Base-by-base conservation (phyloP, 164 flowering plant genomes). In the Sedum album region DNA sequence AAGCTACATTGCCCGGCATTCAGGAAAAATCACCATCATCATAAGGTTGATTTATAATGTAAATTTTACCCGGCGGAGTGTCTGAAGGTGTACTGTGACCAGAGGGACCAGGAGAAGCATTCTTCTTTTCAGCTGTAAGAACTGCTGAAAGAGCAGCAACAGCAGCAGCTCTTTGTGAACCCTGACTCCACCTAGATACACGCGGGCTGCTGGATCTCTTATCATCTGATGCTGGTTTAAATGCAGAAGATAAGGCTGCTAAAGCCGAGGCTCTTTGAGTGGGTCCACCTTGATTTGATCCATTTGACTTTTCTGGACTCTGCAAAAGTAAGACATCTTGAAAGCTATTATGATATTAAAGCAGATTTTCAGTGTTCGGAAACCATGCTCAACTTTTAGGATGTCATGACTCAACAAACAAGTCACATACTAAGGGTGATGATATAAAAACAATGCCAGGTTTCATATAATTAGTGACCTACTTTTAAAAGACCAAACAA, bases 161-260 rank as follows among this genome's bases (percentile, higher is more conserved):
- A 28, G 99, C 99, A 74, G 99, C 99, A 68, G 98, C 98, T 83
- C 98, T 88, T 72, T 94, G 98, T 68, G 98, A 88, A 38, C 93
- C 98, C 65, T 76, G 86, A 70, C 83, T 65, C 25, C 69, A 7
- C 1, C 75, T 72, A 64, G 82, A 70, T 66, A 84, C 67, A 76
- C 75, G 85, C 23, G 83, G 48, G 64, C 78, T 65, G 62, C 87
- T 28, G 44, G 74, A 60, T 79, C 76, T 89, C 23, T 74, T 38
- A 64, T 72, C 82, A 49, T 90, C 66, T 2, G 94, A 80, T 65
- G 33, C 33, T 28, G 98, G 85, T 73, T 70, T 91, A 70, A 93
- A 93, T 53, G 98, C 98, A 75, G 84, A 79, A 57, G 79, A 68
- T 68, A 93, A 79, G 62, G 98, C 98, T 74, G 98, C 98, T 71